Base-by-base conservation (phyloP, 148 eudicot species). In the Pouteria glomerata region DNA sequence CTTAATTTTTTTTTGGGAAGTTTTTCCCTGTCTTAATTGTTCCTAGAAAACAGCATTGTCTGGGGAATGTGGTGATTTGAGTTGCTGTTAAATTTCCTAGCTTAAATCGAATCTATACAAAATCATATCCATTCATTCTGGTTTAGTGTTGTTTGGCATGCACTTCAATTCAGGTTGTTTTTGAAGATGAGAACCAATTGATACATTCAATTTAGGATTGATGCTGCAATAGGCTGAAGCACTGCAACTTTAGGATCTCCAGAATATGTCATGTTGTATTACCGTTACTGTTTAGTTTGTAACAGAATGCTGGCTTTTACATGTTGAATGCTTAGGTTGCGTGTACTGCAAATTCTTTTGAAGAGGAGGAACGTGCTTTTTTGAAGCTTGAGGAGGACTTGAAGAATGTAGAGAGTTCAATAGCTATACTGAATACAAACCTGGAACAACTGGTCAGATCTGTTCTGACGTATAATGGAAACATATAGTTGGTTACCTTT, bases 371-470 rank as follows among this genome's bases (percentile, higher is more conserved):
- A 52, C 55, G 29, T 45, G 39, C 52, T 26, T 27, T 57, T 57
- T 15, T 56, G 64, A 51, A 70, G 64, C 51, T 59, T n/a, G 42
- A 71, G 31, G 62, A 57, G 73, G 74, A 71, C 41, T 59, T 44
- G 44, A 59, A 71, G 66, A 45, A 48, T n/a, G 65, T 59, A 59
- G 74, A 59, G 50, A 57, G 45, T 71, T 59, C 74, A 59, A 31
- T 71, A 58, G 50, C 19, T 31, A 29, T 15, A 35, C 57, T 71
- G 42, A 71, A 21, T 21, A 55, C 56, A 29, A 31, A 58, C 24
- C 56, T 44, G 41, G 66, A 59, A 71, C 56, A 44, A 71, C 57
- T 58, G 66, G 74, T 71, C 42, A 59, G 66, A 52, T 24, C 35
- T 26, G 27, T 53, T 69, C 47, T 52, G 30, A 11, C 50, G 21